Evolutionary conservation across 148 eudicot genomes (phyloP).

Genomic region (Mesembryanthemum crystallinum): DNA sequence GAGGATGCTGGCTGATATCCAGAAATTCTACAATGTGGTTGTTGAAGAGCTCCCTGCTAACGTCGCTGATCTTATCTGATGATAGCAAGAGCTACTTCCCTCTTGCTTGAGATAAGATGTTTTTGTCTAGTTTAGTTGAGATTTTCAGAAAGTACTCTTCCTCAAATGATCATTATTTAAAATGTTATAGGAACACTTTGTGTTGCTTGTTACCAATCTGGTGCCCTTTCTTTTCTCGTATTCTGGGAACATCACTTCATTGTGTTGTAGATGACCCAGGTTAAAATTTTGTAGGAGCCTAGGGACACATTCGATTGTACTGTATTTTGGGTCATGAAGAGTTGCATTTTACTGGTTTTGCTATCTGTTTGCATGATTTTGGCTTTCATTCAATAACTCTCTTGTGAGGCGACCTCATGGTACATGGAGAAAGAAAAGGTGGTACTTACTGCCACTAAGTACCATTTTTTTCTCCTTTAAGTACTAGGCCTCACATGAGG

Average conservation of each 20-base stretch:
- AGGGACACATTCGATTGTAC: slow-evolving; percentile 18
- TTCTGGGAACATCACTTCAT: slow-evolving; percentile 22
- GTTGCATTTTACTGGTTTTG: neutral
- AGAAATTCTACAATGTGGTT: slow-evolving; percentile 62
- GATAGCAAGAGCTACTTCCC: neutral
- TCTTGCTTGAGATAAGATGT: slow-evolving; percentile 5
- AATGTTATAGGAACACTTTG: slow-evolving; percentile 8
- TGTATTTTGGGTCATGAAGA: neutral
- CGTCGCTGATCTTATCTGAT: slow-evolving; percentile 63
- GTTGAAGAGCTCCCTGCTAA: slow-evolving; percentile 70
- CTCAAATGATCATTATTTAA: slow-evolving; percentile 23
- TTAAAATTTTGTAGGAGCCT: slow-evolving; percentile 32
- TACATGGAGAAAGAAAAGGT: too few species aligned
- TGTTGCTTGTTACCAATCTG: slow-evolving; percentile 8
- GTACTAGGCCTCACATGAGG: too few species aligned
- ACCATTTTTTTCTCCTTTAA: too few species aligned
- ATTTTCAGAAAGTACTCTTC: neutral
- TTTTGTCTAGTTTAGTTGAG: neutral
- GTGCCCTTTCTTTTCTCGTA: slow-evolving; percentile 10
- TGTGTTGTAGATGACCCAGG: slow-evolving; percentile 23
- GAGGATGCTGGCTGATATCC: slow-evolving; percentile 66
- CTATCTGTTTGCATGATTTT: too few species aligned
- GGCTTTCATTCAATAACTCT: too few species aligned
- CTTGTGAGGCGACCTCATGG: too few species aligned
- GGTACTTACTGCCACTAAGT: too few species aligned